Percentiles rank a stretch among this genome's conserved stretches.
Evolutionary conservation across 2,329 filamentous ascomycete species (phyloP).

Genomic region (Alternaria ethzedia): DNA sequence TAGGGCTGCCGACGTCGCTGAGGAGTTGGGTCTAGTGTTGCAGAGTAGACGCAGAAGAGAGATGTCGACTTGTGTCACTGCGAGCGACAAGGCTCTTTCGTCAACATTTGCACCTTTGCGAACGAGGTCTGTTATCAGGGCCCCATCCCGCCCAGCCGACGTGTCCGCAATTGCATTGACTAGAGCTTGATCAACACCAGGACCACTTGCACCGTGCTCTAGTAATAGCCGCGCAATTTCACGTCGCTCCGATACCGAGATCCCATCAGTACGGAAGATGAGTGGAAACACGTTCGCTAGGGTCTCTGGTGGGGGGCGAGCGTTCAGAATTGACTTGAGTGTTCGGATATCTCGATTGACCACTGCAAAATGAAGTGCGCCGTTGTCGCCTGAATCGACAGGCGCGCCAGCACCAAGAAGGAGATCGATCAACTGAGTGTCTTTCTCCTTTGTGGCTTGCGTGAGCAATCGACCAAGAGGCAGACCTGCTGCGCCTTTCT

Average conservation of each 20-base stretch:
- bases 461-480: slow-evolving; percentile 37
- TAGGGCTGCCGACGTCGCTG: slow-evolving; percentile 34
- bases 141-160: slow-evolving; percentile 29
- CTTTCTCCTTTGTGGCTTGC: slow-evolving; percentile 38
- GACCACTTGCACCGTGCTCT: slow-evolving; percentile 33
- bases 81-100: slow-evolving; percentile 33
- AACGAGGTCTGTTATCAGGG: slow-evolving; percentile 36
- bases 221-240: slow-evolving; percentile 31
- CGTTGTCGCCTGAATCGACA: slow-evolving; percentile 24
- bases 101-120: slow-evolving; percentile 32
- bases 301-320: slow-evolving; percentile 26
- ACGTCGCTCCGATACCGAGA: slow-evolving; percentile 30
- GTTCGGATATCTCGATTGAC: slow-evolving; percentile 30
- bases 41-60: slow-evolving; percentile 36
- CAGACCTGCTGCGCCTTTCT: slow-evolving; percentile 37
- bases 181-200: slow-evolving; percentile 38
- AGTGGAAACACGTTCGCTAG: slow-evolving; percentile 34
- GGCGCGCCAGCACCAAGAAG: slow-evolving; percentile 37
- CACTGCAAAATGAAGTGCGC: slow-evolving; percentile 32
- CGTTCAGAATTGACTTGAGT: slow-evolving; percentile 28
- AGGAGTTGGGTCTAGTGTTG: slow-evolving; percentile 23
- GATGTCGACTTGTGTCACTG: slow-evolving; percentile 37
- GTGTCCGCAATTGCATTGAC: slow-evolving; percentile 36
- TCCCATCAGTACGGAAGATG: slow-evolving; percentile 16
- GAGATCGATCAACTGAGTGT: slow-evolving; percentile 34